These are phyloP conservation scores for Aureobasidium sp. DNA, from an alignment of 2,329 filamentous ascomycete genomes.

Conservation along the genomic window DNA sequence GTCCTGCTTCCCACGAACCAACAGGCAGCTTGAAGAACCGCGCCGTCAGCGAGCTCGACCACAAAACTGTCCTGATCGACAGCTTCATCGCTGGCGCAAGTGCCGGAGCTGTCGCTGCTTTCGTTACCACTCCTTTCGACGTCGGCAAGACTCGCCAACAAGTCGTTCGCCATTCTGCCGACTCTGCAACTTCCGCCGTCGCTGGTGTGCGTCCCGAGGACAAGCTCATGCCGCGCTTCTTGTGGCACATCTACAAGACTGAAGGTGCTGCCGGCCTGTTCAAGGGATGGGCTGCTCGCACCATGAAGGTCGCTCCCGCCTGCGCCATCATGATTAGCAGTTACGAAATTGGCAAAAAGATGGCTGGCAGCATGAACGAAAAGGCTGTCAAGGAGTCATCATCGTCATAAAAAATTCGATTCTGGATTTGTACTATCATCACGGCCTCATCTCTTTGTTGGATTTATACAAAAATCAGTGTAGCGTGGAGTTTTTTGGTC, in stretches of 20 bases:
- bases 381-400: conserved; percentile 24
- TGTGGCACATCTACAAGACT: conserved; percentile 85
- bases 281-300: conserved; percentile 84
- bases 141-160: conserved; percentile 96
- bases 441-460: neutral
- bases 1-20: conserved; percentile 18
- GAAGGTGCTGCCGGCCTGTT: conserved; percentile 79
- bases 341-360: conserved; percentile 91
- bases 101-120: conserved; percentile 77
- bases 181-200: conserved; percentile 32
- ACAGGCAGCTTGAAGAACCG: conserved; percentile 27
- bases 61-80: conserved; percentile 72
- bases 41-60: conserved; percentile 61
- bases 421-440: neutral
- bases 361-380: conserved; percentile 70
- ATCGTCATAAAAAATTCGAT: neutral
- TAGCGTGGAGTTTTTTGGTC: neutral
- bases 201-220: conserved; percentile 58
- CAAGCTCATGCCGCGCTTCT: conserved; percentile 68
- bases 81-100: conserved; percentile 80
- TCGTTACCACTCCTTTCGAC: conserved; percentile 91
- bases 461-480: neutral
- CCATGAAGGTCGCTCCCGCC: conserved; percentile 88
- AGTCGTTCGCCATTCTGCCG: conserved; percentile 57
- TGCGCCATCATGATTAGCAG: conserved; percentile 99